A percentile compares a stretch with the other conserved stretches of the same genome.
phyloP scores from a whole-genome alignment of 164 flowering plant species.

The Magnolia officinalis region DNA sequence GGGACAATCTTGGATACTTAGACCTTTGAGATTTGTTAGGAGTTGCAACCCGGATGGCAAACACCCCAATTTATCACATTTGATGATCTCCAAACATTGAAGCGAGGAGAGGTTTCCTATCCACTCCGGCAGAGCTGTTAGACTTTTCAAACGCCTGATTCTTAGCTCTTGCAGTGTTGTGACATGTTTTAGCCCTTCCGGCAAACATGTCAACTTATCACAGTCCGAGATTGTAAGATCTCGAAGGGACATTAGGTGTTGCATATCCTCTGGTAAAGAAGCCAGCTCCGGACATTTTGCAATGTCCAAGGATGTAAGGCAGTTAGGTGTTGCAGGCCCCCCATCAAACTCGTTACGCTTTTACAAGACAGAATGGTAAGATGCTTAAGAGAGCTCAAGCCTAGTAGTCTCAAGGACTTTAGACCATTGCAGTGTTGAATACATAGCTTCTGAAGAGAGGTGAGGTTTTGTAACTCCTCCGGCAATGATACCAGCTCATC shows the following conservation, averaged over 20 bases:
- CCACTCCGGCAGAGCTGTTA: neutral
- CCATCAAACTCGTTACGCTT: neutral
- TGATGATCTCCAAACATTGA: neutral
- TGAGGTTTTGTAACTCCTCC: too few relatives aligned
- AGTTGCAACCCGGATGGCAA: neutral
- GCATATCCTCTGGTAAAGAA: neutral
- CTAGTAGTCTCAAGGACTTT: neutral
- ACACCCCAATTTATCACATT: neutral
- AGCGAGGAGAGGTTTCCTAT: neutral
- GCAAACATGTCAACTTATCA: neutral
- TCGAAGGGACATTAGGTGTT: neutral
- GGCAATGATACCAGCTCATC: too few relatives aligned
- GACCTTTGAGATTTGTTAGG: neutral
- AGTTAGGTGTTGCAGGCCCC: neutral
- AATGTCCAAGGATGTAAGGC: neutral
- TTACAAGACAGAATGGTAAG: neutral
- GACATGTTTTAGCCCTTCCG: neutral
- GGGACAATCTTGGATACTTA: neutral
- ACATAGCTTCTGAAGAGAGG: conserved; percentile 6
- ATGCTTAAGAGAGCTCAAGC: neutral
- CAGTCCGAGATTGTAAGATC: neutral
- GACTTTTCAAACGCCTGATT: neutral
- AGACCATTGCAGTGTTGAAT: neutral
- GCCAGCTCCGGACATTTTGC: neutral
- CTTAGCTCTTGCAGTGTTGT: neutral